phyloP scores from a whole-genome alignment of 31 red algal species.

The Odonthalia washingtoniensis region DNA sequence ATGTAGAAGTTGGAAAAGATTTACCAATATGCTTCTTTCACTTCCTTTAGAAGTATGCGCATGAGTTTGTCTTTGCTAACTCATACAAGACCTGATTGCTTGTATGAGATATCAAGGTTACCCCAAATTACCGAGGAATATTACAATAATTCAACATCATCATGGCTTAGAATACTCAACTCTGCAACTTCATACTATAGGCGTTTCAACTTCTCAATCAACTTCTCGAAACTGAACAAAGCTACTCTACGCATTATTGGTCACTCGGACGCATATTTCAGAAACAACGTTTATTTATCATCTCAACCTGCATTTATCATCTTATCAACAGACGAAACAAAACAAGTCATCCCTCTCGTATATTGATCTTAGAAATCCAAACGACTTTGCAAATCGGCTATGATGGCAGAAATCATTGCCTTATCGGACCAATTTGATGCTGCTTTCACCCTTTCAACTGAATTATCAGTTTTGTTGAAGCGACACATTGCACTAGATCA shows the following conservation, averaged over 20 bases:
- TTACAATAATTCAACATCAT: background rate
- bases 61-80: conserved; percentile 28
- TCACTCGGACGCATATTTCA: conserved; percentile 9
- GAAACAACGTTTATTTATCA: conserved; percentile 26
- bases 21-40: background rate
- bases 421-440: conserved; percentile 23
- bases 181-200: background rate
- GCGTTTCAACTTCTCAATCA: background rate
- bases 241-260: background rate
- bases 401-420: background rate
- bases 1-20: background rate
- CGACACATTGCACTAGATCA: background rate
- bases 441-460: background rate
- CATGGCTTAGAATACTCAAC: background rate
- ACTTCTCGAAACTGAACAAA: background rate
- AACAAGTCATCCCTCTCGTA: background rate
- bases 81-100: conserved; percentile 9
- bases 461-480: background rate
- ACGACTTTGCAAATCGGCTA: background rate
- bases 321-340: background rate
- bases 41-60: background rate
- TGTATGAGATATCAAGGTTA: conserved; percentile 15
- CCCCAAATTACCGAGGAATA: background rate
- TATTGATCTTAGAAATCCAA: conserved; percentile 19
- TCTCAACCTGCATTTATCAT: background rate